These are phyloP conservation scores for Salmacisia buchloeana DNA, from an alignment of 1,284 basidiomycete species.

Conservation along the genomic window DNA sequence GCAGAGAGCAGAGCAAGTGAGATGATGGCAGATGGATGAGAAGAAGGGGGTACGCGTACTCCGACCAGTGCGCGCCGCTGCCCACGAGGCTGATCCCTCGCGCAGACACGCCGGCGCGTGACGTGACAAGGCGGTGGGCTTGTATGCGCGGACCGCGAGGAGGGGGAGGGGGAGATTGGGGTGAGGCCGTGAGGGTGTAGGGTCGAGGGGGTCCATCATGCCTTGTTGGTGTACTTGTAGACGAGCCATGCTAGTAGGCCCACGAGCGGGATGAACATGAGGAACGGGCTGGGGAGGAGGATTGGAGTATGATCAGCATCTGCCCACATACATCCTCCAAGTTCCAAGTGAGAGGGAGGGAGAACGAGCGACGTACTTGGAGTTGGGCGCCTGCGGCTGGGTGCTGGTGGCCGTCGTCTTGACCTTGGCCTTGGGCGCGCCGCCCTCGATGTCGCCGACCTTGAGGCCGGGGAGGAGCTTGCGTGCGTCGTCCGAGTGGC, in stretches of 20 bases:
- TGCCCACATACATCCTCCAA: neutral
- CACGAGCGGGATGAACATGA: slow-evolving; percentile 43
- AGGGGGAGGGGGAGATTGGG: too few relatives aligned
- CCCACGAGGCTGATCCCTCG: too few relatives aligned
- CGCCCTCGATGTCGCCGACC: slow-evolving; percentile 57
- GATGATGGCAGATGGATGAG: too few relatives aligned
- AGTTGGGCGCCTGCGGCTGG: slow-evolving; percentile 21
- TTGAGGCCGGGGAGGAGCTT: slow-evolving; percentile 65
- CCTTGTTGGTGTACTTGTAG: slow-evolving; percentile 24
- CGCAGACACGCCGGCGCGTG: too few relatives aligned
- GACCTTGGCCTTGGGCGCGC: slow-evolving; percentile 20
- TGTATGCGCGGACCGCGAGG: too few relatives aligned
- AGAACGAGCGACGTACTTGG: slow-evolving; percentile 25
- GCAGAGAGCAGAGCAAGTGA: too few relatives aligned
- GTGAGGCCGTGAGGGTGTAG: neutral
- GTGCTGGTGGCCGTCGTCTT: slow-evolving; percentile 19
- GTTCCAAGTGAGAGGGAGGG: neutral
- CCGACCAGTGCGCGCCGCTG: too few relatives aligned
- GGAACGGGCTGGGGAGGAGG: slow-evolving; percentile 29
- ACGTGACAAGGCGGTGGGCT: too few relatives aligned
- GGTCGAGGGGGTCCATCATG: neutral
- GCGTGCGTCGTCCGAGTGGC: slow-evolving; percentile 96
- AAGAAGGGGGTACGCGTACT: too few relatives aligned
- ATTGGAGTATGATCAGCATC: neutral
- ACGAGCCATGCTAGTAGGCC: slow-evolving; percentile 34